Base-by-base conservation (phyloP, 2,329 filamentous ascomycete genomes). In the Phialophora verrucosa region DNA sequence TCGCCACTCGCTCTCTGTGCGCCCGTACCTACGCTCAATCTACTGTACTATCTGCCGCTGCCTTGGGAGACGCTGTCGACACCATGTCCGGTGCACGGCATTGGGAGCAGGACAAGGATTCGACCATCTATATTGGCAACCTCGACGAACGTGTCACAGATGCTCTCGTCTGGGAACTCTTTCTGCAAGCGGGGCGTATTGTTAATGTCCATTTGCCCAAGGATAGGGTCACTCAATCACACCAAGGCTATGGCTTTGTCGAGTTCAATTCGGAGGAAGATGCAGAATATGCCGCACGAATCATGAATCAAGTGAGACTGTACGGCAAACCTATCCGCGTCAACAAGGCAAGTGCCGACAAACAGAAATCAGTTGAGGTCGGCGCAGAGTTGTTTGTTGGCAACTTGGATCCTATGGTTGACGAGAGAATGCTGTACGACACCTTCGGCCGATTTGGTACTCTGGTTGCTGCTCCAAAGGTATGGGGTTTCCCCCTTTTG, bases 211-310 rank as follows among this genome's bases (percentile, higher is more conserved):
- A 99, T 81, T 89, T 99, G 76, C 95, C 95, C 63, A 97, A 97
- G 84, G 95, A 99, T 80, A 92, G 95, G 78, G 95, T 99, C 73
- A 97, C 95, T 55, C 93, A 97, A 76, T 90, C 90, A 64, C 95
- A 99, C 79, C 95, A 98, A 81, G 95, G 95, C 73, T 99, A 97
- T 83, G 95, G 95, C 74, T 99, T 99, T 80, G 95, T 99, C 79
- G 95, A 99, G 80, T 99, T 97, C 79, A 94, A 93, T 76, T 93
- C 91, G 72, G 93, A 97, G 77, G 89, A 93, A 75, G 95, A 97
- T 79, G 95, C 95, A 74, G 95, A 98, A 78, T 99, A 99, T 82
- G 94, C 95, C 25, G 91, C 93, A 73, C 90, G 94, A 76, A 92
- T 97, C 73, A 96, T 98, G 91, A 98, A 98, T 81, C 92, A 94